Evolutionary conservation across 768 basidiomycete genomes (phyloP).

Genomic region (Tulasnella sp.): DNA sequence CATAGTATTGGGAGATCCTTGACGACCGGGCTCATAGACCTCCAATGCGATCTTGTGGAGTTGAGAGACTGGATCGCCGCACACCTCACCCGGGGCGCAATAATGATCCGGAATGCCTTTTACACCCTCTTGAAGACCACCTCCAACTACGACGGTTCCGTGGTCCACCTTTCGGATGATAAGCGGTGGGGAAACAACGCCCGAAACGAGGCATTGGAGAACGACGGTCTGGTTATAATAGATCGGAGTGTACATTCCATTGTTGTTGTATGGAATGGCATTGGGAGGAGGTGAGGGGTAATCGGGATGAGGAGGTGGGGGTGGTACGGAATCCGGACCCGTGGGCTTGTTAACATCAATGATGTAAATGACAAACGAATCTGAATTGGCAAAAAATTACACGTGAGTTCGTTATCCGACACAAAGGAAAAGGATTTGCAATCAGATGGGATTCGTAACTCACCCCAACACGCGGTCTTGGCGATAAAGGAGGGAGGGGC

Average conservation of each 20-base stretch:
- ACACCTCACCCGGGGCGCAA: slow-evolving; percentile 72
- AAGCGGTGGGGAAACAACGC: slow-evolving; percentile 83
- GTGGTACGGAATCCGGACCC: slow-evolving; percentile 62
- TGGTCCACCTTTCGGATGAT: slow-evolving; percentile 92
- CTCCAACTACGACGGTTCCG: slow-evolving; percentile 79
- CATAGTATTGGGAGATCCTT: slow-evolving; percentile 35
- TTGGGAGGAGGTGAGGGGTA: slow-evolving; percentile 89
- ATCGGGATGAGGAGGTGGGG: slow-evolving; percentile 71
- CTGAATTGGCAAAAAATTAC: slow-evolving; percentile 27
- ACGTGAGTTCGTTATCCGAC: slow-evolving; percentile 3
- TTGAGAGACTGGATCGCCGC: slow-evolving; percentile 89
- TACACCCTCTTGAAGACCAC: slow-evolving; percentile 76
- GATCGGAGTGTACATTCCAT: slow-evolving; percentile 58
- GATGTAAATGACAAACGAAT: slow-evolving; percentile 95
- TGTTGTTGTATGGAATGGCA: slow-evolving; percentile 72
- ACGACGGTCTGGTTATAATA: slow-evolving; percentile 97
- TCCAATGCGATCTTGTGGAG: slow-evolving; percentile 93
- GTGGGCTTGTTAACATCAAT: slow-evolving; percentile 82
- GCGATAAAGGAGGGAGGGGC: slow-evolving; percentile 79
- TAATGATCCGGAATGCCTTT: slow-evolving; percentile 76
- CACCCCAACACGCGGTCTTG: slow-evolving; percentile 81
- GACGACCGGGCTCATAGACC: slow-evolving; percentile 61
- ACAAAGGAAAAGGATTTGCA: slow-evolving; percentile 18
- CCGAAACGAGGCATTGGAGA: slow-evolving; percentile 85
- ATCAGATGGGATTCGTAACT: slow-evolving; percentile 25